Conservation (phyloP, 2,329 filamentous ascomycete genomes). For the Alternaria arbusti region DNA sequence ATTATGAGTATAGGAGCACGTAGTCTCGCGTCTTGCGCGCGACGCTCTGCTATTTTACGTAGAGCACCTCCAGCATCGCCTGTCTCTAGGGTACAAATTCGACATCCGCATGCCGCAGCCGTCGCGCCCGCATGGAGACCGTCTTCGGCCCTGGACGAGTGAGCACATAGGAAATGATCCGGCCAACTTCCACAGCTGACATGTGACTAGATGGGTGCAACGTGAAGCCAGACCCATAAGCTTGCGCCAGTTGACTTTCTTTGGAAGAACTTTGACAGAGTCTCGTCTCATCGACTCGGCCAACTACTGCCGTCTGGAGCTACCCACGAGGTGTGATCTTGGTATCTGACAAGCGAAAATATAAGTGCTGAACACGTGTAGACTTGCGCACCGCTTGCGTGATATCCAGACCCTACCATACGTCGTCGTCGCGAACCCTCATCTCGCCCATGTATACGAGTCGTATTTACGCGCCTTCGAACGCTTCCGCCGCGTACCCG, state of each 20-base stretch:
- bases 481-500: conserved; percentile 79
- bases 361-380: conserved; percentile 46
- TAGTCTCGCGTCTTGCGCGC: conserved; percentile 9
- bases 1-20: conserved; percentile 23
- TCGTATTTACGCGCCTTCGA: conserved; percentile 98
- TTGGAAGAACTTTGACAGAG: conserved; percentile 91
- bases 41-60: not conserved
- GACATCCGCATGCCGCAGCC: conserved; percentile 34
- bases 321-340: conserved; percentile 73
- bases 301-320: conserved; percentile 95
- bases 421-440: conserved; percentile 91
- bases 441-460: conserved; percentile 94
- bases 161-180: conserved; percentile 27
- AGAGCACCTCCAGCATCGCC: conserved; percentile 16
- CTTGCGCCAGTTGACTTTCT: conserved; percentile 94
- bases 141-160: conserved; percentile 66
- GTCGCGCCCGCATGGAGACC: conserved; percentile 64
- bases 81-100: not conserved
- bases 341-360: not conserved
- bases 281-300: conserved; percentile 88
- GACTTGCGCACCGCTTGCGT: conserved; percentile 89
- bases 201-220: conserved; percentile 77
- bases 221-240: conserved; percentile 95
- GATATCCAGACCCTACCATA: conserved; percentile 98
- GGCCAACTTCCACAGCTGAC: not conserved